Evolutionary conservation across 345 rosid species (phyloP).

Genomic region (Linum trigynum): DNA sequence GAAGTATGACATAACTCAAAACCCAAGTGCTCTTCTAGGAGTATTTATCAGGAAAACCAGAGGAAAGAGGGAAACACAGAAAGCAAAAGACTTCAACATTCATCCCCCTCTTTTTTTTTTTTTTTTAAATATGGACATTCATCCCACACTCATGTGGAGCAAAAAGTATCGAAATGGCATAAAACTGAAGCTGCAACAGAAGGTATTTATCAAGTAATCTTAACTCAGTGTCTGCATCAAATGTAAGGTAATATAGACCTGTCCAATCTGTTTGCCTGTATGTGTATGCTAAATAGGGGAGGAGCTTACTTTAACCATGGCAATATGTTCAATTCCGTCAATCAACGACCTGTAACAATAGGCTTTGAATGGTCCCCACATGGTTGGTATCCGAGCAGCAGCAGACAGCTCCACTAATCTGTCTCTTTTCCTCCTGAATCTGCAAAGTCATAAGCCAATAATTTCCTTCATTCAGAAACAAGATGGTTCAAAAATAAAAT

Average conservation of each 20-base stretch:
- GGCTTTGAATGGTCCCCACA: slow-evolving; percentile 88
- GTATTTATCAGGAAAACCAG: no score
- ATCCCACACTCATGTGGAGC: neutral
- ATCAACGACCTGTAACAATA: slow-evolving; percentile 67
- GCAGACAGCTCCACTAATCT: slow-evolving; percentile 62
- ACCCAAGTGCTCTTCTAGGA: no score
- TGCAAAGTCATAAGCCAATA: slow-evolving; percentile 18
- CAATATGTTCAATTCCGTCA: slow-evolving; percentile 93
- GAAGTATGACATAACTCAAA: no score
- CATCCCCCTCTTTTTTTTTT: no score
- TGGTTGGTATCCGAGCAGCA: slow-evolving; percentile 76
- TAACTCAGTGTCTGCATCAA: neutral
- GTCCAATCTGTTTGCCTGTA: neutral
- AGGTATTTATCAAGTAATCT: neutral
- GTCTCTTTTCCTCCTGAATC: slow-evolving; percentile 83
- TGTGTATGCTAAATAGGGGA: neutral
- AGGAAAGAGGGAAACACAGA: no score
- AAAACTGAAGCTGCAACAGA: neutral
- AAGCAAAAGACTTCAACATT: no score
- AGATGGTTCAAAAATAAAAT: neutral
- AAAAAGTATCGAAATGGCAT: neutral
- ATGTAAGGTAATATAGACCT: neutral
- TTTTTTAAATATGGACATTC: no score
- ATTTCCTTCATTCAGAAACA: neutral
- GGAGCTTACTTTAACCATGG: slow-evolving; percentile 87